Evolutionary conservation across 805 yeast genomes (phyloP).

Genomic region (Saccharomyces paradoxus): DNA sequence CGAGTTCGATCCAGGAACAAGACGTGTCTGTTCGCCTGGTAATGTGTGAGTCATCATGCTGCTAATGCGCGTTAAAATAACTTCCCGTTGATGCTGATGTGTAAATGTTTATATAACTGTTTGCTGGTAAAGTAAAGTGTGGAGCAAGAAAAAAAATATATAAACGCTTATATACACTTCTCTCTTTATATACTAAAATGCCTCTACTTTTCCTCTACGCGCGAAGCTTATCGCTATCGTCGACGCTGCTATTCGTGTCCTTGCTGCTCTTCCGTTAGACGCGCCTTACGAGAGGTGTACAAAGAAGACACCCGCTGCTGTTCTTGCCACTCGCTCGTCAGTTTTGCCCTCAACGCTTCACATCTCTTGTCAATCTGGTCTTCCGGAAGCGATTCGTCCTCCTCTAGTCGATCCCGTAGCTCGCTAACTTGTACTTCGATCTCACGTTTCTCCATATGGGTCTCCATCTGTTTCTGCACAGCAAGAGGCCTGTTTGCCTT

Average conservation of each 20-base stretch:
- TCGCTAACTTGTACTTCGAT: conserved; percentile 25
- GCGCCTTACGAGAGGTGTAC: conserved; percentile 3
- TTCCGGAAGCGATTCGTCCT: conserved; percentile 11
- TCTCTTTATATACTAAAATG: not conserved
- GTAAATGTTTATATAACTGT: not conserved
- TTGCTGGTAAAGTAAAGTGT: not conserved
- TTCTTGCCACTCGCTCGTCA: conserved; percentile 6
- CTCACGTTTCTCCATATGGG: conserved; percentile 19
- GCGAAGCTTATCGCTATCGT: not conserved
- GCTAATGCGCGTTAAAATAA: not conserved
- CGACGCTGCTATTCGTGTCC: not conserved
- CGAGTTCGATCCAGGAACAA: not conserved
- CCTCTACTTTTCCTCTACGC: not conserved
- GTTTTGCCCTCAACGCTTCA: conserved; percentile 10
- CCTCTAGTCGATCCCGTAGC: conserved; percentile 23
- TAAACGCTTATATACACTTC: not conserved
- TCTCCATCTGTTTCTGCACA: conserved; percentile 5
- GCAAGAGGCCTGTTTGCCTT: not conserved
- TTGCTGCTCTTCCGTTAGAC: conserved; percentile 3
- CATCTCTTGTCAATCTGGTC: conserved; percentile 18
- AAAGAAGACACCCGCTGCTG: conserved; percentile 6
- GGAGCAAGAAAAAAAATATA: not conserved
- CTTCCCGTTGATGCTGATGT: not conserved
- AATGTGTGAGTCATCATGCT: not conserved
- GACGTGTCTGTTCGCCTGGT: not conserved